Percentiles rank a stretch among this genome's conserved stretches.
Conservation (phyloP, 441 rosid genomes). For the Raphanus hybrid region DNA sequence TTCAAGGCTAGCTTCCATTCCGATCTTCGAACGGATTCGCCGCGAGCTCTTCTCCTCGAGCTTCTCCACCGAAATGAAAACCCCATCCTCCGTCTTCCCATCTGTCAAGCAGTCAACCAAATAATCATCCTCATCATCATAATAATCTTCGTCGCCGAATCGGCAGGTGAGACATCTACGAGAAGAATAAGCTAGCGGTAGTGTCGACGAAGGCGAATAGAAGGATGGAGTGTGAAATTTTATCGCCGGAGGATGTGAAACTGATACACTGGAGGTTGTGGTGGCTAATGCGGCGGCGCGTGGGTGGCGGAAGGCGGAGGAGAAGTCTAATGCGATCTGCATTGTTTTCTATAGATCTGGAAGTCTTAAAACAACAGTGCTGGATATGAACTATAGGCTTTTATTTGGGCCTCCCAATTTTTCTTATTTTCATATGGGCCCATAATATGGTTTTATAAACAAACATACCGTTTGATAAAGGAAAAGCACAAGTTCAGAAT, state of each 20-base stretch:
- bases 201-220: neutral
- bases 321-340: conserved; percentile 36
- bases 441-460: neutral
- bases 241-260: neutral
- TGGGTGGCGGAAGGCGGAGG: conserved; percentile 30
- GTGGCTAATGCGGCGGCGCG: conserved; percentile 42
- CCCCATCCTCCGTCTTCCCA: conserved; percentile 51
- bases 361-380: neutral
- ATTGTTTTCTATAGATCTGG: conserved; percentile 39
- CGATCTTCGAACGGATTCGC: conserved; percentile 71
- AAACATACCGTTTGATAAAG: neutral
- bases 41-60: conserved; percentile 67
- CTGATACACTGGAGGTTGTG: neutral
- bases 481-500: neutral
- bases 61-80: conserved; percentile 58
- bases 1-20: conserved; percentile 70
- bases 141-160: conserved; percentile 34
- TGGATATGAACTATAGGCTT: conserved; percentile 33
- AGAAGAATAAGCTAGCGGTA: neutral
- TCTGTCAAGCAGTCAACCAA: conserved; percentile 44
- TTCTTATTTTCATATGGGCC: conserved; percentile 7
- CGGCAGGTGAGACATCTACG: conserved; percentile 42
- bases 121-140: conserved; percentile 37
- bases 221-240: neutral
- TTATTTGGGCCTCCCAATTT: conserved; percentile 31